phyloP scores from a whole-genome alignment of 305 asterid species.

The Coffea humblotiana region DNA sequence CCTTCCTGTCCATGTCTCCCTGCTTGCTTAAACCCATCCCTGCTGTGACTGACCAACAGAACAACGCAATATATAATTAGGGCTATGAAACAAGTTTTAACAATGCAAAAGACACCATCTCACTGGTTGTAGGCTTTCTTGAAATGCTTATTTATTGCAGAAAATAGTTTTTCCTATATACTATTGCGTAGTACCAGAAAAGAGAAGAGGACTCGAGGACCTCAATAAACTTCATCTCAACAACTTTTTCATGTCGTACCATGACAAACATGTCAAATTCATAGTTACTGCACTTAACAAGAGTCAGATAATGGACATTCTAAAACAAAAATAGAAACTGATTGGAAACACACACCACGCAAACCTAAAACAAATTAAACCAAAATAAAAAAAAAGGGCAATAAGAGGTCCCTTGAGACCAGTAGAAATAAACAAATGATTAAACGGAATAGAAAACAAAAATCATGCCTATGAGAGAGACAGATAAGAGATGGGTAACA shows the following conservation, averaged over 20 bases:
- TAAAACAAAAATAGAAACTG: too few relatives aligned
- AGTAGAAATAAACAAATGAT: not conserved
- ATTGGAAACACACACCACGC: too few relatives aligned
- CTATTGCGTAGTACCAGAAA: not conserved
- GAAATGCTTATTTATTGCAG: not conserved
- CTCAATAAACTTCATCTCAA: not conserved
- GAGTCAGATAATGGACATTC: not conserved
- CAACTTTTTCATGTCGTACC: not conserved
- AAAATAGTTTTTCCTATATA: not conserved
- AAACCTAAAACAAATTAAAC: too few relatives aligned
- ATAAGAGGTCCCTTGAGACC: not conserved
- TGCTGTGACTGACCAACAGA: constrained; percentile 21
- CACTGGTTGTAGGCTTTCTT: not conserved
- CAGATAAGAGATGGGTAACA: not conserved
- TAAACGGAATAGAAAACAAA: not conserved
- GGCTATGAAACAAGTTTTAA: not conserved
- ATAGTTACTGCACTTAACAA: not conserved
- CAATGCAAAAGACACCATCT: not conserved
- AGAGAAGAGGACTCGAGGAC: not conserved
- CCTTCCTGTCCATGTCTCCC: constrained; percentile 24
- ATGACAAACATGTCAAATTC: not conserved
- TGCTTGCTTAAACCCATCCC: constrained; percentile 12
- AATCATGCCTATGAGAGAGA: not conserved
- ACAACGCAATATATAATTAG: constrained; percentile 6
- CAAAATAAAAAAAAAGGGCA: too few relatives aligned